A percentile compares a stretch with the other conserved stretches of the same genome.
Conservation (phyloP, 345 rosid species). For the Durio zibethinus region DNA sequence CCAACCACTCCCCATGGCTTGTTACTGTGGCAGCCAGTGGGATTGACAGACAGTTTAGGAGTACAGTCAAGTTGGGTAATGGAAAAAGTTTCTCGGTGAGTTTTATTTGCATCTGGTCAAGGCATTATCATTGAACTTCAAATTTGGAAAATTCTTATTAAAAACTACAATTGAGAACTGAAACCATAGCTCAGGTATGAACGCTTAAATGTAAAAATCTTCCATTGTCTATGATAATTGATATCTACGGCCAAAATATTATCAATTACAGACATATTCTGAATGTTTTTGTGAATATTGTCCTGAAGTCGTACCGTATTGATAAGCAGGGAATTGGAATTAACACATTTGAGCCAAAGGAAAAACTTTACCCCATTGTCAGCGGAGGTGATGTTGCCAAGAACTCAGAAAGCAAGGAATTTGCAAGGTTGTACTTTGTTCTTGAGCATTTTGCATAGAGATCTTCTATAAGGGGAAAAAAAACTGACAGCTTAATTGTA, state of each 20-base stretch:
- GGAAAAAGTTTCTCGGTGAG: constrained; percentile 56
- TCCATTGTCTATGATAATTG: no score
- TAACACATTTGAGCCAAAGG: constrained; percentile 48
- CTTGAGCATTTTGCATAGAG: not conserved
- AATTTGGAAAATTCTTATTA: not conserved
- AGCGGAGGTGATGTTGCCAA: constrained; percentile 64
- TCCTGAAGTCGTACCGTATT: not conserved
- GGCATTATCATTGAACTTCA: not conserved
- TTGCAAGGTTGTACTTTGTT: constrained; percentile 42
- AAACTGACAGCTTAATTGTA: not conserved
- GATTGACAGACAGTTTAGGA: constrained; percentile 64
- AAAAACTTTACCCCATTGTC: constrained; percentile 61
- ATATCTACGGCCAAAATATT: not conserved
- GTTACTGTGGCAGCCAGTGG: constrained; percentile 87
- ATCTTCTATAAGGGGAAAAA: not conserved
- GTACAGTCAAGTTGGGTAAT: constrained; percentile 59
- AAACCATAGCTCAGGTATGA: not conserved
- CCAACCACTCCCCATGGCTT: constrained; percentile 86
- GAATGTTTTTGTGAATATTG: not conserved
- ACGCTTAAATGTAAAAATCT: no score
- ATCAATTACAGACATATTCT: not conserved
- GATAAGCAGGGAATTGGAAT: constrained; percentile 63
- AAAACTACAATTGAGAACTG: not conserved
- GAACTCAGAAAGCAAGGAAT: constrained; percentile 25
- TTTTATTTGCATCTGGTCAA: not conserved